A percentile compares a stretch with the other conserved stretches of the same genome.
Conservation (phyloP, 257 asterid genomes). For the Solanum appendiculatum region DNA sequence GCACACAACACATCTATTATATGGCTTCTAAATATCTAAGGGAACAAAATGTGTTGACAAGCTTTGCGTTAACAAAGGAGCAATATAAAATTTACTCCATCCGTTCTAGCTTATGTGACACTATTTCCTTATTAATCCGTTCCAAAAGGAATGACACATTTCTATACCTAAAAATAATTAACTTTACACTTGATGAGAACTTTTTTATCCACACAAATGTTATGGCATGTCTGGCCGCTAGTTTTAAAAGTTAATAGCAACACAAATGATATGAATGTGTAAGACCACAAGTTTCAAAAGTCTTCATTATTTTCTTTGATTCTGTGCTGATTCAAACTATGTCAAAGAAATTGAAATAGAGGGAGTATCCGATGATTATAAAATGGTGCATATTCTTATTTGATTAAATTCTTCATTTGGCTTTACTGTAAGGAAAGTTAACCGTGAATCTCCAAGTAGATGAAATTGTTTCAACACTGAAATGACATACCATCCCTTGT, state of each 20-base stretch:
- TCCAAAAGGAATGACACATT: background rate
- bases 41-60: background rate
- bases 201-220: background rate
- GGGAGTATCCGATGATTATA: background rate
- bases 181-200: background rate
- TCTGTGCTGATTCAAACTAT: background rate
- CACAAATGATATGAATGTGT: background rate
- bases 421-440: background rate
- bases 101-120: background rate
- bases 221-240: background rate
- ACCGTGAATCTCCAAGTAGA: background rate
- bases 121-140: background rate
- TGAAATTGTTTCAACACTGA: background rate
- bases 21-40: background rate
- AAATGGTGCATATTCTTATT: background rate
- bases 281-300: background rate
- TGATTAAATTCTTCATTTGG: background rate
- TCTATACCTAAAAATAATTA: background rate
- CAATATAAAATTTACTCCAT: background rate
- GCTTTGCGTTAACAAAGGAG: background rate
- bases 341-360: background rate
- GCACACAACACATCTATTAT: background rate
- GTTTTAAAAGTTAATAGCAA: background rate
- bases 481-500: background rate
- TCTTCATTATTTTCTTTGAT: background rate